phyloP scores from a whole-genome alignment of 2,329 filamentous ascomycete genomes.

The Aspergillus ustus region DNA sequence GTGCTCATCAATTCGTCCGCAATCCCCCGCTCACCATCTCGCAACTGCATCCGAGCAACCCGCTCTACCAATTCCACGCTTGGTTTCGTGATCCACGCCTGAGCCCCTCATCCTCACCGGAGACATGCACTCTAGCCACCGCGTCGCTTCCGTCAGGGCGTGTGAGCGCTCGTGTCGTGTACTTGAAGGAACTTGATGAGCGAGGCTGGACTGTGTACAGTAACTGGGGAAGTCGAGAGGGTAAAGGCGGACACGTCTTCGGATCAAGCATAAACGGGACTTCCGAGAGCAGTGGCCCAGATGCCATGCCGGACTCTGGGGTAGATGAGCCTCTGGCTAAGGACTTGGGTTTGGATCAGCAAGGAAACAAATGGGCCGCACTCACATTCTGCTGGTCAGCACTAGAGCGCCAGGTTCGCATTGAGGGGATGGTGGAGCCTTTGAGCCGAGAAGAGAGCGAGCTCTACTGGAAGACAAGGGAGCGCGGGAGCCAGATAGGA shows the following conservation, averaged over 20 bases:
- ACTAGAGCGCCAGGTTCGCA: constrained; percentile 84
- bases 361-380: constrained; percentile 73
- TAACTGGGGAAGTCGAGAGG: constrained; percentile 77
- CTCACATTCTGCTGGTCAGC: constrained; percentile 91
- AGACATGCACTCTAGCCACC: constrained; percentile 87
- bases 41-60: constrained; percentile 53
- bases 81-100: constrained; percentile 82
- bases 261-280: constrained; percentile 23
- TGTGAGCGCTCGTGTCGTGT: constrained; percentile 84
- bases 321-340: constrained; percentile 20
- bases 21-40: constrained; percentile 49
- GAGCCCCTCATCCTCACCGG: constrained; percentile 71
- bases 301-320: constrained; percentile 65
- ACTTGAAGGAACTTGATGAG: constrained; percentile 90
- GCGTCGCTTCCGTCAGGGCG: constrained; percentile 81
- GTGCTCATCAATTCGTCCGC: constrained; percentile 49
- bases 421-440: constrained; percentile 77
- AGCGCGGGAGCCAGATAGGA: constrained; percentile 80
- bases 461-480: constrained; percentile 66
- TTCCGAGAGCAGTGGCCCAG: constrained; percentile 42
- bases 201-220: constrained; percentile 88
- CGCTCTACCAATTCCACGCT: constrained; percentile 81
- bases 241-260: constrained; percentile 49
- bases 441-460: constrained; percentile 73
- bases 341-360: constrained; percentile 19